These are phyloP conservation scores for Aspergillus ochraceoroseus DNA, from an alignment of 2,329 filamentous ascomycete species.

Conservation along the genomic window DNA sequence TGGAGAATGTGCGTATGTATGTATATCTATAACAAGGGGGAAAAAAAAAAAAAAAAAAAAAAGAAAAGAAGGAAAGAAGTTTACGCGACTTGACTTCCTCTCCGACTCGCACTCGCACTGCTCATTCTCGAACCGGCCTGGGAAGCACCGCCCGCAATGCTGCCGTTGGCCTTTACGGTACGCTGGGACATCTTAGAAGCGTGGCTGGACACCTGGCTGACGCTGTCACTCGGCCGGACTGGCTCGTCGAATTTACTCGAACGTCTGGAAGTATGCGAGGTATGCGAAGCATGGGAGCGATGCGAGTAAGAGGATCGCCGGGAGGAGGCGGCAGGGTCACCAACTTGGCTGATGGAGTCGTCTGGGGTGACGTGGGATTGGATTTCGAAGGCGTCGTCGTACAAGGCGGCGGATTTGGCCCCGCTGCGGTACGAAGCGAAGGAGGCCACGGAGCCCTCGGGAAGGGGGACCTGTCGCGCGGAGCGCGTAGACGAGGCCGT, in stretches of 20 bases:
- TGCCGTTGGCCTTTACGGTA: constrained; percentile 32
- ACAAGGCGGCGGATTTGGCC: constrained; percentile 22
- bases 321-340: constrained; percentile 16
- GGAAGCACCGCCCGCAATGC: constrained; percentile 17
- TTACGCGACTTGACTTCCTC: constrained; percentile 28
- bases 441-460: constrained; percentile 28
- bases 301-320: constrained; percentile 27
- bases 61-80: constrained; percentile 5
- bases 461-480: constrained; percentile 37
- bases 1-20: too few species aligned
- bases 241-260: constrained; percentile 39
- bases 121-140: constrained; percentile 26
- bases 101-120: constrained; percentile 31
- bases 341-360: constrained; percentile 72
- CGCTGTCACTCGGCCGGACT: constrained; percentile 37
- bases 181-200: constrained; percentile 27
- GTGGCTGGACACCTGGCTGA: constrained; percentile 38
- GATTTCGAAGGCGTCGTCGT: constrained; percentile 30
- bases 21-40: too few species aligned
- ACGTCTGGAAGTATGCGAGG: constrained; percentile 27
- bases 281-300: constrained; percentile 27
- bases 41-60: constrained; percentile 1
- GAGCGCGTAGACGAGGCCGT: constrained; percentile 32
- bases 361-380: constrained; percentile 64
- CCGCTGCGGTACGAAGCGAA: constrained; percentile 27